phyloP scores from a whole-genome alignment of 305 asterid species.

The Fraxinus sp. region DNA sequence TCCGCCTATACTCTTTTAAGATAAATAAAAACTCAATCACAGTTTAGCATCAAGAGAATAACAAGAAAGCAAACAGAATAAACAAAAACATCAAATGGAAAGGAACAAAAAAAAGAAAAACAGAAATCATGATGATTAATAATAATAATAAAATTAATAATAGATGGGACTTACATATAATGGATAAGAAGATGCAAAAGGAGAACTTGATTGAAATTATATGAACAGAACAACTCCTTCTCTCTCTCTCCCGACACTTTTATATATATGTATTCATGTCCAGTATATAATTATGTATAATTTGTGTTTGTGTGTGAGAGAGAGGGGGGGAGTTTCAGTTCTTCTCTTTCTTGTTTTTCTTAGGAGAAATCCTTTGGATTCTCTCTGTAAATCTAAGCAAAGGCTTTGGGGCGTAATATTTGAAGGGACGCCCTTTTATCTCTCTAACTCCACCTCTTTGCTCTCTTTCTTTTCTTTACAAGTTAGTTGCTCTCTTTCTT shows the following conservation, averaged over 20 bases:
- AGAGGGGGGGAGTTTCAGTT: slow-evolving; percentile 38
- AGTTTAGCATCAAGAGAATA: neutral
- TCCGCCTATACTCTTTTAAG: slow-evolving; percentile 13
- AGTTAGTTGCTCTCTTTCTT: too few relatives aligned
- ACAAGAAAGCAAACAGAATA: slow-evolving; percentile 7
- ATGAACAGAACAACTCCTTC: slow-evolving; percentile 33
- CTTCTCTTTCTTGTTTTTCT: slow-evolving; percentile 26
- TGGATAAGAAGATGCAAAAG: slow-evolving; percentile 49
- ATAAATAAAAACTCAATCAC: neutral
- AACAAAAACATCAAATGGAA: neutral
- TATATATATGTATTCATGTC: slow-evolving; percentile 26
- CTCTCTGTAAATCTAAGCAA: slow-evolving; percentile 57
- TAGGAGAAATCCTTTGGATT: slow-evolving; percentile 48
- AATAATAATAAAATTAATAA: slow-evolving; percentile 18
- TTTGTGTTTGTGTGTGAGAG: slow-evolving; percentile 9
- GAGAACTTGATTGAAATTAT: slow-evolving; percentile 40
- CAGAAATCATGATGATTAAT: slow-evolving; percentile 11
- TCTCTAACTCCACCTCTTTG: slow-evolving; percentile 13
- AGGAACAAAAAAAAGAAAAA: neutral
- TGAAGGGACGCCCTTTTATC: slow-evolving; percentile 30
- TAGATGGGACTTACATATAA: slow-evolving; percentile 49
- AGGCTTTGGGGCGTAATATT: slow-evolving; percentile 44
- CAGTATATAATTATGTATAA: neutral
- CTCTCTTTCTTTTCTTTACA: neutral
- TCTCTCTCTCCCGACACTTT: slow-evolving; percentile 36